Evolutionary conservation across 495 filamentous ascomycete genomes (phyloP).

Genomic region (Lophiotrema nucula): DNA sequence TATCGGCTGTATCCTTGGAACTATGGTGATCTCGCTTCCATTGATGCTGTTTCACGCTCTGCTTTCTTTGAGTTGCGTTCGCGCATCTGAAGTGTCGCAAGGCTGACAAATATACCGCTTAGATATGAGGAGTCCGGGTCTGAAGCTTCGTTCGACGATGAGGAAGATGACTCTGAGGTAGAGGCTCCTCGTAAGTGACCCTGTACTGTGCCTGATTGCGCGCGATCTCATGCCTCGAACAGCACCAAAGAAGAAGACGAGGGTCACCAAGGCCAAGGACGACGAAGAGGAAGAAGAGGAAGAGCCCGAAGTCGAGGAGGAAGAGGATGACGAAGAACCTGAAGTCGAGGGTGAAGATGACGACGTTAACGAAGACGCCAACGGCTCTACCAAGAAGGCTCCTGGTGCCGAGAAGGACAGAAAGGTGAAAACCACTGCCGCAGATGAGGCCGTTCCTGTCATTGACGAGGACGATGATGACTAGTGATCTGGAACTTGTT

Average conservation of each 20-base stretch:
- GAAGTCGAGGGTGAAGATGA: conserved; percentile 24
- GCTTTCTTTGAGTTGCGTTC: background rate
- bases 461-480: conserved; percentile 38
- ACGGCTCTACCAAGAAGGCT: conserved; percentile 33
- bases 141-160: conserved; percentile 35
- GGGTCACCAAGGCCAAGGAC: conserved; percentile 14
- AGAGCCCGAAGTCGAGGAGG: conserved; percentile 20
- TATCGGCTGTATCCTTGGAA: background rate
- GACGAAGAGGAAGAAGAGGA: conserved; percentile 35
- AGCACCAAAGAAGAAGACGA: conserved; percentile 32
- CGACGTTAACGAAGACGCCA: conserved; percentile 31
- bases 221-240: conserved; percentile 8
- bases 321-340: conserved; percentile 10
- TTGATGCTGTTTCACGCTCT: background rate
- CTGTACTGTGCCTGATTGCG: background rate
- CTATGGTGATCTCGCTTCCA: background rate
- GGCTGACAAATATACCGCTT: conserved; percentile 20
- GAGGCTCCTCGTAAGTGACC: conserved; percentile 31
- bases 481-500: too few relatives aligned
- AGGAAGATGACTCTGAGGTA: conserved; percentile 30
- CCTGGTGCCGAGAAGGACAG: conserved; percentile 31
- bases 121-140: conserved; percentile 37
- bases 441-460: conserved; percentile 34
- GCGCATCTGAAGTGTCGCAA: conserved; percentile 1
- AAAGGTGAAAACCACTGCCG: conserved; percentile 25